Base-by-base conservation (phyloP, 2,329 filamentous ascomycete species). In the Fusarium sp. region DNA sequence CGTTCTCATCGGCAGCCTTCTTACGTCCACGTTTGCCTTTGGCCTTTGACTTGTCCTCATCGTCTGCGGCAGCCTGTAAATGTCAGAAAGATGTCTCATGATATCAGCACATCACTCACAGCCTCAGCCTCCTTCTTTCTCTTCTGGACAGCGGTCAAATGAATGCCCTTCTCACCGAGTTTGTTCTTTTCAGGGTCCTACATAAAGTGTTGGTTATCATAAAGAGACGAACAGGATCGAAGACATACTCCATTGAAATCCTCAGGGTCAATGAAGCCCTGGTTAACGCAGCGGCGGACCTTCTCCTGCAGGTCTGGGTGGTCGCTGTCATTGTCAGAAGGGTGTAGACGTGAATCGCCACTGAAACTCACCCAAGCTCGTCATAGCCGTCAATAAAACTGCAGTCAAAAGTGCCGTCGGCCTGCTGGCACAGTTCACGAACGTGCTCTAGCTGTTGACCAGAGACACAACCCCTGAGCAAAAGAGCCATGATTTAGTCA, bases 221-320 rank as follows among this genome's bases (percentile, higher is more conserved):
- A 3, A 44, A 25, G 30, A 24, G 25, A 27, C 22, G 14, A 20
- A 16, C 9, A 24, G 6, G 11, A 18, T n/a, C 44, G 29, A 57
- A 25, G 32, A 84, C 92, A 82, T 86, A 97, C 94, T 15, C 94
- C 94, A 34, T 91, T 95, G 89, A 94, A 98, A 74, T 98, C 95
- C 54, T 93, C 91, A 44, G 93, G 86, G 72, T 92, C 91, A 74
- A 98, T 91, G 75, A 96, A 92, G 25, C 93, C 94, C 77, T 95
- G 87, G 63, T 87, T 85, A 25, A 98, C 80, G 54, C 92, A 93
- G 47, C 87, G 87, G 53, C 87, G 85, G 70, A 98, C 84, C 84
- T 96, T 97, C 46, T 88, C 88, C 80, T 95, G 89, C 2, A 89
- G 75, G 3, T 93, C 91, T 1, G 85, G 82, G 40, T 90, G 82